Evolutionary conservation across 345 rosid genomes (phyloP), one percentile per base, ranked within the genome.

Genomic region (Salix caprea): DNA sequence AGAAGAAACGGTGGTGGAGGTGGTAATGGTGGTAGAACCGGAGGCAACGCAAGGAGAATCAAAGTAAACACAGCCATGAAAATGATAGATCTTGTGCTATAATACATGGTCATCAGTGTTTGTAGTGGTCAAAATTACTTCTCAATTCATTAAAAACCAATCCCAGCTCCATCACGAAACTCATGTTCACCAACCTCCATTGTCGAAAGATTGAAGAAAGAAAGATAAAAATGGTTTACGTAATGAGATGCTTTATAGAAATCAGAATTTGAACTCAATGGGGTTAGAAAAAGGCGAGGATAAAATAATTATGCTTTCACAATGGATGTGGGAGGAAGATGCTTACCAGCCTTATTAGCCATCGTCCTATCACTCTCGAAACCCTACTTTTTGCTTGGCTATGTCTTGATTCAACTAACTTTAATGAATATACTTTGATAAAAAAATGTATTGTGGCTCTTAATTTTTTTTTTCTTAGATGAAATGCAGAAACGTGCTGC

Each of bases 391-490:
- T 10, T 14, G 67, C 36, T 24, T 21, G 21, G 24, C 67, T 14
- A 14, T 46, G 72, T 42, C 72, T 69, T 69, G 72, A 21, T 69
- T 69, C 72, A 69, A 69, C 72, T 44, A 69, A 69, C 34, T n/a
- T 69, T 24, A 69, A 39, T 67, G 28, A n/a, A 32, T 67, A 21
- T 37, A 2, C 7, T 37, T 54, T 2, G 14, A 19, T 67, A 67
- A 14, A n/a, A 34, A 34, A 66, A 66, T 34, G 21, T 65, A 32
- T 28, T 1, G 18, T 36, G 26, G 69, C 39, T 12, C 3, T 66
- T 13, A 28, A 13, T 4, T 18, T 16, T 34, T 34, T 18, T 36
- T 30, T 18, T 5, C 39, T 66, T 18, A 19, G 37, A 8, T 54
- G 21, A n/a, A 54, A 54, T 5, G 24, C 60, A 54, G 24, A 54